Evolutionary conservation across 257 asterid genomes (phyloP).

Genomic region (Lithospermum erythrorhizon): DNA sequence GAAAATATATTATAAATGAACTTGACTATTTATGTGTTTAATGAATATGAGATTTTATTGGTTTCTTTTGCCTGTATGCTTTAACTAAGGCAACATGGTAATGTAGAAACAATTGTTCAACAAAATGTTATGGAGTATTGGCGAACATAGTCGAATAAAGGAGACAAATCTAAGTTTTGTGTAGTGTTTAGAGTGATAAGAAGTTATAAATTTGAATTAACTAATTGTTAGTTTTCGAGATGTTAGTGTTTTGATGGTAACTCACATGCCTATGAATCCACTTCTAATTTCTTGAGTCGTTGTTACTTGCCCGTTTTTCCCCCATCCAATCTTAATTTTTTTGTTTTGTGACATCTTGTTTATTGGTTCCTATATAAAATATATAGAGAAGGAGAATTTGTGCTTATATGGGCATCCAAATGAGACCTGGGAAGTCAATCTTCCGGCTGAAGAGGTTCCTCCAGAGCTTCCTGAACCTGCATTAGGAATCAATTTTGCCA

Average conservation of each 20-base stretch:
- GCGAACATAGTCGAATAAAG: too few relatives aligned
- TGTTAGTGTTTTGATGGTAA: too few relatives aligned
- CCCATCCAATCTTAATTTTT: background rate
- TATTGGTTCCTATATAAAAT: slow-evolving; percentile 4
- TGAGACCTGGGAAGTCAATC: slow-evolving; percentile 85
- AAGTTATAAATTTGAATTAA: too few relatives aligned
- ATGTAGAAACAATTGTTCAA: too few relatives aligned
- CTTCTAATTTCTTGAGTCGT: background rate
- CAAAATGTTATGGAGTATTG: too few relatives aligned
- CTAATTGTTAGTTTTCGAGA: background rate
- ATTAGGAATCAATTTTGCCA: slow-evolving; percentile 84
- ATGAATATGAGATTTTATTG: too few relatives aligned
- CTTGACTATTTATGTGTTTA: too few relatives aligned
- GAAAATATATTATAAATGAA: too few relatives aligned
- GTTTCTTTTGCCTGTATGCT: too few relatives aligned
- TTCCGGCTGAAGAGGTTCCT: slow-evolving; percentile 96
- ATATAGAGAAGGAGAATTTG: slow-evolving; percentile 82
- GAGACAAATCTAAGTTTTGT: too few relatives aligned
- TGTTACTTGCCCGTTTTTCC: background rate
- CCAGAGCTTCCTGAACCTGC: slow-evolving; percentile 98
- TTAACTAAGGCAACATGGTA: too few relatives aligned
- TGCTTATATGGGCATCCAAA: slow-evolving; percentile 82
- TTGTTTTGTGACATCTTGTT: slow-evolving; percentile 4
- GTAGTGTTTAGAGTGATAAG: too few relatives aligned
- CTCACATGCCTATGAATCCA: background rate